Conservation (phyloP, 1,284 basidiomycete species). For the Ustilago trichophora region DNA sequence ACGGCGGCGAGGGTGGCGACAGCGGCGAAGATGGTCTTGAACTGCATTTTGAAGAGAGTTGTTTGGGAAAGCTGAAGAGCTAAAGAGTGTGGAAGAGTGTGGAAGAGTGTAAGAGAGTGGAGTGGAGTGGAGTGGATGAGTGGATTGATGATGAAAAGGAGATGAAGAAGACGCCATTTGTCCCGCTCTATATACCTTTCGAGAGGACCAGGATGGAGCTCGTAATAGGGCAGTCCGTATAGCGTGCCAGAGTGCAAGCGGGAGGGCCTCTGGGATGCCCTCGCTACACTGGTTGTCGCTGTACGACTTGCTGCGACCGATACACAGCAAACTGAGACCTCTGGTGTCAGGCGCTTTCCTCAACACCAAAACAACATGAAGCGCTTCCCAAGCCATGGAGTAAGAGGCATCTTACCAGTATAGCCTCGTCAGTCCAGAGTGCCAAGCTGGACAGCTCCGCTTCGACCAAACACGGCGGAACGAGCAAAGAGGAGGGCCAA, state of each 20-base stretch:
- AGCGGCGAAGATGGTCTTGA: slow-evolving; percentile 52
- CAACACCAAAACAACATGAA: neutral
- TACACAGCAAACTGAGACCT: slow-evolving; percentile 11
- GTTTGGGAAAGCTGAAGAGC: slow-evolving; percentile 34
- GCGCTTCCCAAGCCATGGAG: neutral
- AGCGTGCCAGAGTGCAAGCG: too few species aligned
- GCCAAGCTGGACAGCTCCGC: slow-evolving; percentile 1
- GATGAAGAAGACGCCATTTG: slow-evolving; percentile 25
- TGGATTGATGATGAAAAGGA: slow-evolving; percentile 52
- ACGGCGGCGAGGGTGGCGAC: slow-evolving; percentile 46
- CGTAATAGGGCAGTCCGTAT: neutral
- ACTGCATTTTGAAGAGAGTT: slow-evolving; percentile 52
- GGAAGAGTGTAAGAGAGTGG: slow-evolving; percentile 42
- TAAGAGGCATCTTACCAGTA: slow-evolving; percentile 2
- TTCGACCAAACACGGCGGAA: slow-evolving; percentile 6
- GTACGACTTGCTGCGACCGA: too few species aligned
- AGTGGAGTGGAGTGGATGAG: slow-evolving; percentile 41
- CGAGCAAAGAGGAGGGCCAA: slow-evolving; percentile 7
- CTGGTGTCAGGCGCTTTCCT: neutral
- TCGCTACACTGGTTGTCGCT: too few species aligned
- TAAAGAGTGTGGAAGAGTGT: slow-evolving; percentile 34
- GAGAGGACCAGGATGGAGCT: neutral
- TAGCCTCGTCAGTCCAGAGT: neutral
- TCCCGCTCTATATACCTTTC: slow-evolving; percentile 46
- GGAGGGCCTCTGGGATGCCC: too few species aligned